Evolutionary conservation across 495 filamentous ascomycete species (phyloP), one percentile per base, ranked within the genome.

Genomic region (Talaromyces wortmannii): DNA sequence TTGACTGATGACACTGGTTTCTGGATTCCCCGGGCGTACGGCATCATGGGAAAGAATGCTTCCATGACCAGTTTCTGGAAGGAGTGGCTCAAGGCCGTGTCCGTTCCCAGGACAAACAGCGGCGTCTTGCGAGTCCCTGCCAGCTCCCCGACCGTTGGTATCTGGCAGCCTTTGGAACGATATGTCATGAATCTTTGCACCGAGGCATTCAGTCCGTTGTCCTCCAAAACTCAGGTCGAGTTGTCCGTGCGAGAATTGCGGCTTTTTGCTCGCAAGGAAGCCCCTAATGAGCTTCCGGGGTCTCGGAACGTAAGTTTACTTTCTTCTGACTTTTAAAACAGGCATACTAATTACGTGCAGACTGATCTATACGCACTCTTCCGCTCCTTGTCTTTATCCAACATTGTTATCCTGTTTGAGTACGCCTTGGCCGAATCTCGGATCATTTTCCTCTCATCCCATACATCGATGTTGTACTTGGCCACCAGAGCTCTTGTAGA

Each of bases 151-250:
- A 90, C 85, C 50, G 83, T 96, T 58, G 94, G 94, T n/a, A 82
- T 90, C 56, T 98, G 94, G 94, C 92, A 96, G 63, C 94, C 94
- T 23, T 70, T 98, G 52, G 94, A 98, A 73, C 82, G 91, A 70
- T 98, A 97, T 70, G 94, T 98, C 42, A 88, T 97, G 72, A 98
- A 98, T 65, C 81, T 98, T 17, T 98, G 94, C 69, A 92, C 91
- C 10, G 95, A 97, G 67, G 94, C 94, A 6, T 85, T 92, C 60
- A 89, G 89, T 60, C 94, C 94, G 3, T 85, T 92, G 17, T 86
- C 88, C 23, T 97, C 94, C 5, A 90, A 91, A 68, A 98, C 94
- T 0, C 95, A 97, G 66, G 92, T 97, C 15, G 94, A 98, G 72
- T 76, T 98, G 16, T 83, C 87, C 1, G 85, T 98, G 13, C 84